Conservation (phyloP, 352 stramenopile genomes). For the Phytophthora ohioensis region DNA sequence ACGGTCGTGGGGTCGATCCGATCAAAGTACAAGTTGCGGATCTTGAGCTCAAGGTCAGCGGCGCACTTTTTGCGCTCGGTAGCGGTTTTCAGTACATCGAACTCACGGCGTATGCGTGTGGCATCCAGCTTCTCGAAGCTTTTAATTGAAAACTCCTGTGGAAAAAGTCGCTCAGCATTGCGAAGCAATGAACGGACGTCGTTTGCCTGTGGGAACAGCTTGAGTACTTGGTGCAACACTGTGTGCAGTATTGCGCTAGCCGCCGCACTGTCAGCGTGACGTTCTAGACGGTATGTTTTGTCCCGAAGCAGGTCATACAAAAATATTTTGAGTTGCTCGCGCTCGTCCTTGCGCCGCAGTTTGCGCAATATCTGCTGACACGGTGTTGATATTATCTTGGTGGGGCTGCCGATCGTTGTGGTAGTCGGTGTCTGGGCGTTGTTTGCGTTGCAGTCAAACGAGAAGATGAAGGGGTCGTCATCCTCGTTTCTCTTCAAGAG, state of each 20-base stretch:
- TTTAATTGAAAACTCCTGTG: slow-evolving; percentile 49
- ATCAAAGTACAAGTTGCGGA: slow-evolving; percentile 92
- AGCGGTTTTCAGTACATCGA: slow-evolving; percentile 52
- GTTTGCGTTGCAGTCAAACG: slow-evolving; percentile 7
- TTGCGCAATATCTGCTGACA: slow-evolving; percentile 67
- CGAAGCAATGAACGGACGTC: slow-evolving; percentile 86
- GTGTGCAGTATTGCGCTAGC: slow-evolving; percentile 38
- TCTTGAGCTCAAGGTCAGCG: slow-evolving; percentile 91
- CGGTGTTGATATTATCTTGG: slow-evolving; percentile 23
- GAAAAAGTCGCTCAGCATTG: slow-evolving; percentile 86
- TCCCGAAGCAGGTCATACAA: slow-evolving; percentile 68
- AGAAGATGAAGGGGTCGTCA: slow-evolving; percentile 22
- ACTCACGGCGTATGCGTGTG: slow-evolving; percentile 38
- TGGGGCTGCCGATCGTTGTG: slow-evolving; percentile 9
- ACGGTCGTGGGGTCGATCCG: slow-evolving; percentile 82
- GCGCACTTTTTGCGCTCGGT: slow-evolving; percentile 83
- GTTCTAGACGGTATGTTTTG: slow-evolving; percentile 66
- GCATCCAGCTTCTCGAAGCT: slow-evolving; percentile 44
- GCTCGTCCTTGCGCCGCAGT: slow-evolving; percentile 72
- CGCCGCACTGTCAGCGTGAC: slow-evolving; percentile 35
- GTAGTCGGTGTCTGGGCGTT: slow-evolving; percentile 11
- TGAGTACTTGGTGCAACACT: slow-evolving; percentile 62
- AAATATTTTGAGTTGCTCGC: slow-evolving; percentile 61
- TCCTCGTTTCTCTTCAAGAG: slow-evolving; percentile 37
- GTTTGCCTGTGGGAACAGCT: slow-evolving; percentile 62